Base-by-base conservation (phyloP, 73 alveolate genomes). In the Stentor coeruleus region DNA sequence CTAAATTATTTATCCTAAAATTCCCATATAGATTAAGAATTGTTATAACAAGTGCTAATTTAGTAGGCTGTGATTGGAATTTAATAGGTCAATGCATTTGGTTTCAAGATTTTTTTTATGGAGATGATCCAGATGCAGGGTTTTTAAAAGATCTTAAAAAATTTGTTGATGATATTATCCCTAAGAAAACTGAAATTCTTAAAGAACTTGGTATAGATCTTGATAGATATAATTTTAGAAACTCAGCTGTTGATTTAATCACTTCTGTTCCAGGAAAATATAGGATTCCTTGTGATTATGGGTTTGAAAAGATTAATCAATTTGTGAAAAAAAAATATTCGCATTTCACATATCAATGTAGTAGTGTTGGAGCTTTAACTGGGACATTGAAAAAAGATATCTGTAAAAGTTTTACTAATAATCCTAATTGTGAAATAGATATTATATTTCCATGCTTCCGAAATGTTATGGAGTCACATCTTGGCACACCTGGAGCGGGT, bases 81-180 rank as follows among this genome's bases (percentile, higher is more conserved):
- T 74, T 82, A 59, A 86, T 95, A 89, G 93, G 97, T 2, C 95
- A 94, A 76, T 85, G 90, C 15, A 85, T 90, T 0, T 94, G 98
- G 98, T 94, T 94, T 84, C 95, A 94, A 73, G 98, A 94, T 82
- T 94, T 94, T 86, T 90, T 88, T 15, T 39, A 31, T 57, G 73
- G 73, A 2, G 15, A 57, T 2, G 15, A n/a, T 20, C 79, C 40
- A 28, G 36, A 20, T 11, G 14, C n/a, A 20, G n/a, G 49, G 11
- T 66, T 66, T 2, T 33, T 1, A 66, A 2, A 26, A 66, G 26
- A 20, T 3, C 35, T 84, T 39, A 30, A 31, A 20, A 26, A 38
- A 35, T 85, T 58, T 39, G 26, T 85, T 31, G 88, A 80, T 15
- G 28, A 14, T 11, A 1, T 85, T 4, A 3, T 15, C 15, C 91